Percentiles rank a stretch among this genome's conserved stretches.
phyloP scores from a whole-genome alignment of 2,329 filamentous ascomycete genomes.

The Diaporthe citri region DNA sequence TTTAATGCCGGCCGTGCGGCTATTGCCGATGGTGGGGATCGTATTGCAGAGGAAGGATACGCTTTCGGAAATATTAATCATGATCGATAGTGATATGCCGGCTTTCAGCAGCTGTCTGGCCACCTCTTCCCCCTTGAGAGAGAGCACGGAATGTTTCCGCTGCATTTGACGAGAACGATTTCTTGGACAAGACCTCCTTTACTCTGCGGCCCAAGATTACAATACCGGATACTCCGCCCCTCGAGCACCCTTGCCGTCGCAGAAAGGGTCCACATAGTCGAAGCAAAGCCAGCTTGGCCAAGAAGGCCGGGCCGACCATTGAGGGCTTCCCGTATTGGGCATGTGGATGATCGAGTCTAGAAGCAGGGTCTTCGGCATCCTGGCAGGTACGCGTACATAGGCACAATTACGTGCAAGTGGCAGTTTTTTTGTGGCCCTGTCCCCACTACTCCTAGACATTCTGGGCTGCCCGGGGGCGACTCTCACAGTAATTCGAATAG shows the following conservation, averaged over 20 bases:
- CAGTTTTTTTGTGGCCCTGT: not conserved
- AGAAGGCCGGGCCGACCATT: not conserved
- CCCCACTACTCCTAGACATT: not conserved
- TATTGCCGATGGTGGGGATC: not conserved
- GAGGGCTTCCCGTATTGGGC: not conserved
- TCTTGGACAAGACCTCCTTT: not conserved
- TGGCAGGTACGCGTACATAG: not conserved
- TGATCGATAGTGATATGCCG: not conserved
- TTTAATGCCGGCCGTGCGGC: not conserved
- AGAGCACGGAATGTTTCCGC: not conserved
- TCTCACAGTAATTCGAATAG: slow-evolving; percentile 6
- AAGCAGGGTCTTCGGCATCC: not conserved
- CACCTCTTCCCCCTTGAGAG: not conserved
- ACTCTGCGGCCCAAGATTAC: not conserved
- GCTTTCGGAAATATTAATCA: not conserved
- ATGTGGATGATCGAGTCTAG: not conserved
- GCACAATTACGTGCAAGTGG: slow-evolving; percentile 13
- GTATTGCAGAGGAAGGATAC: not conserved
- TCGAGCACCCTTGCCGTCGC: slow-evolving; percentile 10
- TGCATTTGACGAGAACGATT: not conserved
- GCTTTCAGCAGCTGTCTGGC: not conserved
- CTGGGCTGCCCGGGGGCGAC: not conserved
- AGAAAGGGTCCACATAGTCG: not conserved
- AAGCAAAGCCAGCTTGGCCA: not conserved
- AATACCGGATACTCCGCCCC: slow-evolving; percentile 1